Evolutionary conservation across 768 basidiomycete genomes (phyloP).

Genomic region (Gelatoporia subvermispora): DNA sequence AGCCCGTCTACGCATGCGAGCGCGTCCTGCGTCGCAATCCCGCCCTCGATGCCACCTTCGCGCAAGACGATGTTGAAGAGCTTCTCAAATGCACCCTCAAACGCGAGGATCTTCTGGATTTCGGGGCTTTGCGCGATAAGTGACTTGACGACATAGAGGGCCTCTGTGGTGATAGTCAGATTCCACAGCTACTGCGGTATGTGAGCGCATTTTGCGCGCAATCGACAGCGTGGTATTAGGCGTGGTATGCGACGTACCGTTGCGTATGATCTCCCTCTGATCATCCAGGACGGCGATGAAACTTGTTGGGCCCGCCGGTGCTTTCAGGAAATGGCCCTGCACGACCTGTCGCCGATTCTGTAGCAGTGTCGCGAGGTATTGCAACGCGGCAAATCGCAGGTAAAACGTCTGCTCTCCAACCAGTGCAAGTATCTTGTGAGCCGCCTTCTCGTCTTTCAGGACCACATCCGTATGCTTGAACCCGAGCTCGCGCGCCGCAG

Average conservation of each 20-base stretch:
- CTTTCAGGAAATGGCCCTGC: conserved; percentile 89
- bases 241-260: conserved; percentile 48
- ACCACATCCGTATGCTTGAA: conserved; percentile 80
- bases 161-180: conserved; percentile 47
- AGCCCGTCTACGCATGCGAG: conserved; percentile 81
- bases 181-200: not conserved
- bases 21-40: conserved; percentile 81
- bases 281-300: conserved; percentile 77
- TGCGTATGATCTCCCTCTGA: conserved; percentile 82
- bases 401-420: conserved; percentile 78
- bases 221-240: not conserved
- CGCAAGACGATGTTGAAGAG: conserved; percentile 82
- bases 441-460: conserved; percentile 63
- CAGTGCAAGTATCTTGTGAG: conserved; percentile 73
- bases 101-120: conserved; percentile 94
- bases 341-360: conserved; percentile 77
- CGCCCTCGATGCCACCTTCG: conserved; percentile 92
- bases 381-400: conserved; percentile 77
- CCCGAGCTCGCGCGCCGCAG: conserved; percentile 59
- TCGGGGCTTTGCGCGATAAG: conserved; percentile 84
- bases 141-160: conserved; percentile 74
- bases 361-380: conserved; percentile 74
- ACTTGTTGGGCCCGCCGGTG: conserved; percentile 70
- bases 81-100: conserved; percentile 95
- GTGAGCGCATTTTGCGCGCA: not conserved